Evolutionary conservation across 768 basidiomycete species (phyloP).

Genomic region (Leccinum disarticulatum): DNA sequence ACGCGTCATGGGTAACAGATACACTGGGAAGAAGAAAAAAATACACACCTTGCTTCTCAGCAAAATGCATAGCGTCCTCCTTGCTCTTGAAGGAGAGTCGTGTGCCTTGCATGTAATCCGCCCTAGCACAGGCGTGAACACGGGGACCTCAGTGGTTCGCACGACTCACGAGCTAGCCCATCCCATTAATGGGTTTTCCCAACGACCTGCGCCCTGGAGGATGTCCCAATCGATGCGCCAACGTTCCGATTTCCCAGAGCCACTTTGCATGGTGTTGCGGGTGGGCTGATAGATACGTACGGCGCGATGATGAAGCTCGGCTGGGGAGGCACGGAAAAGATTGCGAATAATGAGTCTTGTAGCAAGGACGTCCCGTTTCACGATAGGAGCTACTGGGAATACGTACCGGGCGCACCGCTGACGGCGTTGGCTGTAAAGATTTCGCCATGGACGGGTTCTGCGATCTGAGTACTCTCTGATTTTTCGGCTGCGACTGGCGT

Average conservation of each 20-base stretch:
- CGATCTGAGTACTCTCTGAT: slow-evolving; percentile 36
- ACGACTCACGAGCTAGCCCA: slow-evolving; percentile 88
- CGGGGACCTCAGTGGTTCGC: neutral
- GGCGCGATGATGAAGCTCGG: slow-evolving; percentile 78
- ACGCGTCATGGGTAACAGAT: slow-evolving; percentile 1
- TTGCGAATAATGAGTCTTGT: neutral
- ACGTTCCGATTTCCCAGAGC: slow-evolving; percentile 76
- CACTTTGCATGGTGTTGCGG: slow-evolving; percentile 94
- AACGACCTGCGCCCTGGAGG: slow-evolving; percentile 84
- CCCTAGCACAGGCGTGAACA: slow-evolving; percentile 43
- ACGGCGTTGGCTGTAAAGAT: slow-evolving; percentile 77
- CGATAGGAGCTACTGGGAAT: neutral
- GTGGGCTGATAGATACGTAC: slow-evolving; percentile 94
- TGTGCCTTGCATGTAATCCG: slow-evolving; percentile 95
- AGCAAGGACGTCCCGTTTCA: neutral
- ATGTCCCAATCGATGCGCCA: slow-evolving; percentile 97
- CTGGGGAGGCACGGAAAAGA: slow-evolving; percentile 37
- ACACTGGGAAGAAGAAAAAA: neutral
- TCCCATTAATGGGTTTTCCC: slow-evolving; percentile 99
- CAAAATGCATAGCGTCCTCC: slow-evolving; percentile 91
- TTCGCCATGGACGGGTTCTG: slow-evolving; percentile 51
- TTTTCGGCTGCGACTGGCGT: slow-evolving; percentile 22
- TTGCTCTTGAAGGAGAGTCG: slow-evolving; percentile 79
- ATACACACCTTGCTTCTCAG: slow-evolving; percentile 87
- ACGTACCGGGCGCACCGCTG: slow-evolving; percentile 83